Base-by-base conservation (phyloP, 495 filamentous ascomycete genomes). In the Apiosordaria backusii region DNA sequence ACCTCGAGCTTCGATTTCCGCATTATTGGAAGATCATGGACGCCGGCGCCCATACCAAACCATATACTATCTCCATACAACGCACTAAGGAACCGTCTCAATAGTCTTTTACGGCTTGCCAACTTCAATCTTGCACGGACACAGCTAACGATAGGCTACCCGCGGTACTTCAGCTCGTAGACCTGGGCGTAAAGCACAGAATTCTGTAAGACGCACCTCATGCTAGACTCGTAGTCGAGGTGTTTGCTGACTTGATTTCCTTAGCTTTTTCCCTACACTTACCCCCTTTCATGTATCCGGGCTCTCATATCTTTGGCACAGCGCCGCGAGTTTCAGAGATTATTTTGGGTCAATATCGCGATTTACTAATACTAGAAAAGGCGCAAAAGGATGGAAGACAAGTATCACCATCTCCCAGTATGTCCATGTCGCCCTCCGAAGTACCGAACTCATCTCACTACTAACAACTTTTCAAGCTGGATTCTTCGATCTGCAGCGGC, bases 291-390 rank as follows among this genome's bases (percentile, higher is more conserved):
- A 65, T 2, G 60, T 52, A n/a, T 50, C 22, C 3, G 35, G 9
- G 10, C 35, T 45, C 5, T 45, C 2, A 7, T 45, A 45, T 13
- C 35, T 45, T 15, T 45, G 35, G 35, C 35, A 45, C 35, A 13
- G 3, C 16, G 35, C 35, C 35, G 35, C 35, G 35, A 13, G 2
- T 45, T 45, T 45, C 10, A 45, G 35, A 45, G 35, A 68, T 29
- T 58, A 68, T 53, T 68, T 68, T 57, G 67, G 67, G 15, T 21
- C 67, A 26, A 29, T 50, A 4, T 65, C 62, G 16, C 67, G 67
- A 7, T 68, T 68, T 26, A 62, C 60, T 50, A 63, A 68, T 4
- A 65, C 58, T 55, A 15, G 57, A 1, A 63, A 62, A 53, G 65
- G 25, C 2, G 24, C 62, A 0, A 62, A 7, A 15, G 35, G 57